phyloP scores from a whole-genome alignment of 805 yeast species.

The Wickerhamiella lipophila region DNA sequence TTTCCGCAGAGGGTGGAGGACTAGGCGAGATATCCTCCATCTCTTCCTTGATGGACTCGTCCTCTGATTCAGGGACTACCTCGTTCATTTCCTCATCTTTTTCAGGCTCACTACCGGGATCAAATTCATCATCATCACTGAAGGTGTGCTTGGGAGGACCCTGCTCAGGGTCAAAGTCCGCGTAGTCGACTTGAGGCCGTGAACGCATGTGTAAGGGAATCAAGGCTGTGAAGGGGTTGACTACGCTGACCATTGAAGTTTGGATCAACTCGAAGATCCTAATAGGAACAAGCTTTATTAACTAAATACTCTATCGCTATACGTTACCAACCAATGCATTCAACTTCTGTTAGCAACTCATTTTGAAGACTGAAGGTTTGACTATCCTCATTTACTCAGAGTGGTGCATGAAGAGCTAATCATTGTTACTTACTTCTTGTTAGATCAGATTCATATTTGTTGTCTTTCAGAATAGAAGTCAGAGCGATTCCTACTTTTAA shows the following conservation, averaged over 20 bases:
- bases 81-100: not conserved
- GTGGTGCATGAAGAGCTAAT: slow-evolving; percentile 27
- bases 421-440: slow-evolving; percentile 22
- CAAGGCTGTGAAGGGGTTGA: too few relatives aligned
- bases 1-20: not conserved
- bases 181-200: slow-evolving; percentile 2
- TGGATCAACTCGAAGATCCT: too few relatives aligned
- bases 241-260: too few relatives aligned
- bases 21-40: not conserved
- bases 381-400: slow-evolving; percentile 22
- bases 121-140: slow-evolving; percentile 10
- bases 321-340: too few relatives aligned
- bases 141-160: not conserved
- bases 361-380: slow-evolving; percentile 29
- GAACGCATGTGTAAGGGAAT: not conserved
- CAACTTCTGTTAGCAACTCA: slow-evolving; percentile 27
- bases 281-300: too few relatives aligned
- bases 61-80: slow-evolving; percentile 3
- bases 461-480: slow-evolving; percentile 14
- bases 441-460: slow-evolving; percentile 5
- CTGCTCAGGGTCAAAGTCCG: not conserved
- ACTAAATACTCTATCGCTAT: too few relatives aligned
- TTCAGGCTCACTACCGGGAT: slow-evolving; percentile 2
- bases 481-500: slow-evolving; percentile 29
- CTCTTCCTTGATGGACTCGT: not conserved